These are phyloP conservation scores for Pichia sp. DNA, from an alignment of 1,139 yeast genomes.

Conservation along the genomic window DNA sequence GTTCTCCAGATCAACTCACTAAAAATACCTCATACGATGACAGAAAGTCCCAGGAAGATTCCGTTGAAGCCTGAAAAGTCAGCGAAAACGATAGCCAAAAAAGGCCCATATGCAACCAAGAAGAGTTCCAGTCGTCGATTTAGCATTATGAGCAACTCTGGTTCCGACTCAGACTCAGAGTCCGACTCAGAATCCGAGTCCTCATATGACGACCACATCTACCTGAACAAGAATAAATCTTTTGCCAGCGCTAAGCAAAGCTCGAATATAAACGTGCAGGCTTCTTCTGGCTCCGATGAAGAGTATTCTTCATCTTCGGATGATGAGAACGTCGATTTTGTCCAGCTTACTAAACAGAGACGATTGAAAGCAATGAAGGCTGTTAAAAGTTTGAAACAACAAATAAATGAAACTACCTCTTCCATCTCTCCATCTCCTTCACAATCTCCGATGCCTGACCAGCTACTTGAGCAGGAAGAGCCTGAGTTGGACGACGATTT, in stretches of 20 bases:
- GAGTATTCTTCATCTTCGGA: constrained; percentile 49
- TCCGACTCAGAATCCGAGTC: constrained; percentile 11
- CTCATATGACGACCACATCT: constrained; percentile 18
- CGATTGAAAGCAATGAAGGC: constrained; percentile 53
- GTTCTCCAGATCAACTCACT: not conserved
- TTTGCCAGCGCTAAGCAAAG: not conserved
- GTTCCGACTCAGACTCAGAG: constrained; percentile 41
- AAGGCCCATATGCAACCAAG: constrained; percentile 13
- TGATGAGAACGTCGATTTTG: constrained; percentile 69
- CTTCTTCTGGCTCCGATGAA: constrained; percentile 34
- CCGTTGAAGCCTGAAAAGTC: not conserved
- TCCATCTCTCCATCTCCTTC: constrained; percentile 13
- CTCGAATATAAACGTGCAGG: not conserved
- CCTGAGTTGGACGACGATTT: constrained; percentile 30
- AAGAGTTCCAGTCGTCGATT: constrained; percentile 34
- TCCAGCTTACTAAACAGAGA: constrained; percentile 62
- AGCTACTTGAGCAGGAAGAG: constrained; percentile 18
- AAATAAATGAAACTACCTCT: constrained; percentile 17
- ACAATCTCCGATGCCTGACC: constrained; percentile 13
- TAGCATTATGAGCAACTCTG: constrained; percentile 41
- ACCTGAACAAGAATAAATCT: constrained; percentile 5
- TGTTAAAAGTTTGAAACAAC: constrained; percentile 42
- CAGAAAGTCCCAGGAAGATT: constrained; percentile 12
- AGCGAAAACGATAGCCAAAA: constrained; percentile 9
- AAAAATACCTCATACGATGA: constrained; percentile 5